phyloP scores from a whole-genome alignment of 2,329 filamentous ascomycete species.

The Xylariaceae sp. region DNA sequence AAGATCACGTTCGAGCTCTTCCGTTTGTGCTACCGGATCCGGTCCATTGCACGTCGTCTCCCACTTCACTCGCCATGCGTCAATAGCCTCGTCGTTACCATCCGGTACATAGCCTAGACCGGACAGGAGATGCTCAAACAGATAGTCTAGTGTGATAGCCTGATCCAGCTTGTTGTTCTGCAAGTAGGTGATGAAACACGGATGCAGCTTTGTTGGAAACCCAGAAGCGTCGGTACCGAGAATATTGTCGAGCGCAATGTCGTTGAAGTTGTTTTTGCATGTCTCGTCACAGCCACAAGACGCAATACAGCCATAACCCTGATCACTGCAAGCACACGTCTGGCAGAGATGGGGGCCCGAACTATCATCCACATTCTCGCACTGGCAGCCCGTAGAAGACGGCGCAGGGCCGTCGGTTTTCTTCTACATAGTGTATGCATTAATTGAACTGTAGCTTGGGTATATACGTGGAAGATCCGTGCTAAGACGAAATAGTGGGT shows the following conservation, averaged over 20 bases:
- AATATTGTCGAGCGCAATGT: slow-evolving; percentile 26
- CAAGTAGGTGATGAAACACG: slow-evolving; percentile 27
- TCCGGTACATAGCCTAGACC: slow-evolving; percentile 28
- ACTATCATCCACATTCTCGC: slow-evolving; percentile 9
- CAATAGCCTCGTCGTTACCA: slow-evolving; percentile 27
- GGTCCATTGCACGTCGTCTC: slow-evolving; percentile 24
- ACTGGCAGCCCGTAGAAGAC: slow-evolving; percentile 17
- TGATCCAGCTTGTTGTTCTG: slow-evolving; percentile 19
- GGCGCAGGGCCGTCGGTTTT: slow-evolving; percentile 13
- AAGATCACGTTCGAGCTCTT: slow-evolving; percentile 29
- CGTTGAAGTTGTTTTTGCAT: slow-evolving; percentile 31
- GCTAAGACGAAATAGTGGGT: neutral
- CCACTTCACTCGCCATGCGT: slow-evolving; percentile 29
- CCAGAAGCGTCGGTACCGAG: slow-evolving; percentile 17
- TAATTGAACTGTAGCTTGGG: slow-evolving; percentile 1
- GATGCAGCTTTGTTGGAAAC: slow-evolving; percentile 6
- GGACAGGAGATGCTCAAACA: slow-evolving; percentile 28
- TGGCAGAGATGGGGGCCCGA: slow-evolving; percentile 22
- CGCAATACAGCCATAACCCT: slow-evolving; percentile 29
- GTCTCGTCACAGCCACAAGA: slow-evolving; percentile 32
- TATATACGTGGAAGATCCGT: neutral
- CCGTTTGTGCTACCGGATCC: slow-evolving; percentile 23
- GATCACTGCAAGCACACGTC: slow-evolving; percentile 26
- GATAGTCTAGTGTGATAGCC: slow-evolving; percentile 25
- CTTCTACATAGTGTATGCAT: slow-evolving; percentile 13